Conservation (phyloP, 1,284 basidiomycete species). For the Boletus austroedulis region DNA sequence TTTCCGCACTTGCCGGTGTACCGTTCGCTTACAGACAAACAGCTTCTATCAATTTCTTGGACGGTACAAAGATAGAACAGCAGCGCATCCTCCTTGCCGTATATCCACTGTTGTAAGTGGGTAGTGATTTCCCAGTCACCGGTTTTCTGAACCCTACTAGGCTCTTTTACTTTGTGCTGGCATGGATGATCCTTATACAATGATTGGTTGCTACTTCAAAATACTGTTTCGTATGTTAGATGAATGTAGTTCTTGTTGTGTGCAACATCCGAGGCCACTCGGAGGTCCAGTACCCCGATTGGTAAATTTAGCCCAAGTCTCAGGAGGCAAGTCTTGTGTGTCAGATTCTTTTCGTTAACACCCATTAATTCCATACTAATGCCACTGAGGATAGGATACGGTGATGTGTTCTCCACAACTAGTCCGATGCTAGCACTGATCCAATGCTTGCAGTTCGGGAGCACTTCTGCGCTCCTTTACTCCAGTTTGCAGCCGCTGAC, state of each 20-base stretch:
- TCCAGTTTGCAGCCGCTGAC: constrained; percentile 72
- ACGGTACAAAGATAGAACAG: constrained; percentile 87
- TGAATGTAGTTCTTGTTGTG: constrained; percentile 18
- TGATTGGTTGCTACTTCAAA: constrained; percentile 34
- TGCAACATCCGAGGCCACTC: not conserved
- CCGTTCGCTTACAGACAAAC: constrained; percentile 7
- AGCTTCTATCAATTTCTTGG: constrained; percentile 94
- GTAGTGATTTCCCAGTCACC: not conserved
- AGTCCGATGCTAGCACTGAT: constrained; percentile 2
- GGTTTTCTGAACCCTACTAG: constrained; percentile 38
- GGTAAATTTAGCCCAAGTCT: not conserved
- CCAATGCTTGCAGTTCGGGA: constrained; percentile 61
- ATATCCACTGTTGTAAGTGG: constrained; percentile 77
- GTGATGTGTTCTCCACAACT: constrained; percentile 9
- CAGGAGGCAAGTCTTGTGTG: not conserved
- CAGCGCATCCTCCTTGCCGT: constrained; percentile 87
- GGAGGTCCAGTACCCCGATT: not conserved
- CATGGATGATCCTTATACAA: constrained; percentile 95
- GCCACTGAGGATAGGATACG: constrained; percentile 34
- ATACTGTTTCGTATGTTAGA: constrained; percentile 6
- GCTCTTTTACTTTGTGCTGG: constrained; percentile 80
- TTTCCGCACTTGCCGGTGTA: constrained; percentile 7
- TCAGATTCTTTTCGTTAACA: not conserved
- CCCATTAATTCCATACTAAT: constrained; percentile 11
- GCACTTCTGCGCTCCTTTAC: constrained; percentile 87